Percentiles rank a stretch among this genome's conserved stretches.
Evolutionary conservation across 2,329 filamentous ascomycete species (phyloP).

Genomic region (Phaeosphaeriaceae sp.): DNA sequence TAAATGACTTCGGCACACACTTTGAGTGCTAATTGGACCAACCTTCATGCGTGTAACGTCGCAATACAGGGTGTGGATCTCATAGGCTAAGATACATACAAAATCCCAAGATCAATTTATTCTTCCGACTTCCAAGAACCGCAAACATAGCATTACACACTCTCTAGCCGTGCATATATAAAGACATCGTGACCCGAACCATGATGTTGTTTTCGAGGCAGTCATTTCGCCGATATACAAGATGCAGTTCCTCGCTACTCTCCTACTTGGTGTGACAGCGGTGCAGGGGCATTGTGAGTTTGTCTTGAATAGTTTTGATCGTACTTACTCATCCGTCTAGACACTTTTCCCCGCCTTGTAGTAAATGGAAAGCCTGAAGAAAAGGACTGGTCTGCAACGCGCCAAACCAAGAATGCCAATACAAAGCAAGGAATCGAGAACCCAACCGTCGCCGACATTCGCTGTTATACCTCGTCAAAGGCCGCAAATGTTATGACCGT

Average conservation of each 20-base stretch:
- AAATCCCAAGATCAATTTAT: background rate
- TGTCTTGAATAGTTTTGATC: background rate
- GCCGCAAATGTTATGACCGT: conserved; percentile 28
- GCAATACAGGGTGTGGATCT: background rate
- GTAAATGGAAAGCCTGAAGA: conserved; percentile 31
- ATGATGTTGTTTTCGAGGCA: background rate
- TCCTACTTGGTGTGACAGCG: conserved; percentile 25
- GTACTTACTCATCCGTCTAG: conserved; percentile 12
- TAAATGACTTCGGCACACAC: conserved; percentile 9
- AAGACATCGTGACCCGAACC: background rate
- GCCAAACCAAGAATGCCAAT: conserved; percentile 36
- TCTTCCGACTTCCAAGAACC: background rate
- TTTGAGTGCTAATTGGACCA: conserved; percentile 1
- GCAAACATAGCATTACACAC: background rate
- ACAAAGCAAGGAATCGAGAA: conserved; percentile 41
- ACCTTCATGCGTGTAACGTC: background rate
- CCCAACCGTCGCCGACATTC: conserved; percentile 34
- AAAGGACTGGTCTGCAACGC: conserved; percentile 35
- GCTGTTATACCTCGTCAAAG: conserved; percentile 32
- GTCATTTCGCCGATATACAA: background rate
- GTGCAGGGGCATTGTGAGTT: conserved; percentile 34
- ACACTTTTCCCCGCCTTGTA: conserved; percentile 36
- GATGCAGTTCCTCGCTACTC: conserved; percentile 24
- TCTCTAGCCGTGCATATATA: conserved; percentile 1
- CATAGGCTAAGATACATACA: background rate